phyloP scores from a whole-genome alignment of 129 eudicot genomes.

The Solidago caesia region DNA sequence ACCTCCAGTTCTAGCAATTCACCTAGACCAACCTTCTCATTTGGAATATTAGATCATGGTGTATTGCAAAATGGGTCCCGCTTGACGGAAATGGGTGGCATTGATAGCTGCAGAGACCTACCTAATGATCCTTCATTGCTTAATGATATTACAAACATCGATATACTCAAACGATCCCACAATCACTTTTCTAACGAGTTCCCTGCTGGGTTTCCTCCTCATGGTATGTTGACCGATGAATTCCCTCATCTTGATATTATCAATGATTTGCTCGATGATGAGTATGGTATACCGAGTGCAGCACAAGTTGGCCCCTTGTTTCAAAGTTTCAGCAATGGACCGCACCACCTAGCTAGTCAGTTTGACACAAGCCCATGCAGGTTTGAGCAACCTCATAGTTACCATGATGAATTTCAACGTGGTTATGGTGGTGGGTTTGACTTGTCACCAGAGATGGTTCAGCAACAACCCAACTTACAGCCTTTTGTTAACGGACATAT shows the following conservation, averaged over 20 bases:
- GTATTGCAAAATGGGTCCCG: conserved; percentile 41
- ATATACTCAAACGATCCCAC: too few species aligned
- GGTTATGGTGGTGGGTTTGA: conserved; percentile 47
- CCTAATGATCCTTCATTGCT: too few species aligned
- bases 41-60: conserved; percentile 50
- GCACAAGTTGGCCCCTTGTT: conserved; percentile 32
- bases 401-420: conserved; percentile 54
- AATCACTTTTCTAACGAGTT: too few species aligned
- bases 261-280: conserved; percentile 88
- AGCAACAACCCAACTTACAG: conserved; percentile 45
- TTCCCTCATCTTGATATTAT: conserved; percentile 97
- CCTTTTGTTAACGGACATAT: conserved; percentile 56
- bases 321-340: conserved; percentile 32
- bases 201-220: conserved; percentile 13
- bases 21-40: conserved; percentile 50
- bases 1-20: conserved; percentile 37
- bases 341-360: conserved; percentile 60
- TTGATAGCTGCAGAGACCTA: conserved; percentile 32
- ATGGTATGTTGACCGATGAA: conserved; percentile 55
- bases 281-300: conserved; percentile 44
- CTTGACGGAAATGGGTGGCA: conserved; percentile 50
- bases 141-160: too few species aligned
- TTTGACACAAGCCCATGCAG: conserved; percentile 54
- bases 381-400: conserved; percentile 67
- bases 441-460: conserved; percentile 47